phyloP scores from a whole-genome alignment of 2,329 filamentous ascomycete species.

The Thyridium curvatum region DNA sequence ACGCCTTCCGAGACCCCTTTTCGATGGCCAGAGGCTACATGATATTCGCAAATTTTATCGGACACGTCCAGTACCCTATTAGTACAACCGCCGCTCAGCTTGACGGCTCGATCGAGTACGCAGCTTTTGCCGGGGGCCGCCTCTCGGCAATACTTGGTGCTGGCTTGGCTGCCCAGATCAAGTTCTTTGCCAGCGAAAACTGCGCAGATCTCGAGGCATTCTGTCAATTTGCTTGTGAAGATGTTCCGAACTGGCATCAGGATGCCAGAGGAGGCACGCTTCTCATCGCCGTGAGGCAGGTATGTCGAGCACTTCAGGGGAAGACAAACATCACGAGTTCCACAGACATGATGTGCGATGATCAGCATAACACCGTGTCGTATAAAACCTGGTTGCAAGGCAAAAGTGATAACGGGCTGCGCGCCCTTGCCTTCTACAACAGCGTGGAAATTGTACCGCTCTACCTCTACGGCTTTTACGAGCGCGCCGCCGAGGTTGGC shows the following conservation, averaged over 20 bases:
- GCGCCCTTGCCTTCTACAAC: slow-evolving; percentile 63
- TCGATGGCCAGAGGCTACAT: slow-evolving; percentile 64
- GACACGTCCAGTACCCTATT: slow-evolving; percentile 62
- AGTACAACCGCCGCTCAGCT: slow-evolving; percentile 50
- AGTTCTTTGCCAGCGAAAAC: slow-evolving; percentile 65
- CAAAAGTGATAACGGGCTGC: slow-evolving; percentile 51
- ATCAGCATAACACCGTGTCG: slow-evolving; percentile 51
- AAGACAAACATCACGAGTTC: slow-evolving; percentile 54
- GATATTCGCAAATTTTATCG: slow-evolving; percentile 62
- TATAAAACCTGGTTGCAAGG: slow-evolving; percentile 55
- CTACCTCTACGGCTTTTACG: slow-evolving; percentile 58
- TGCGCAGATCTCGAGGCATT: slow-evolving; percentile 63
- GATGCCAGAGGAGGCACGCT: slow-evolving; percentile 68
- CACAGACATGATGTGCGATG: slow-evolving; percentile 57
- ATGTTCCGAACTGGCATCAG: slow-evolving; percentile 64
- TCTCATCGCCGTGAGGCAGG: slow-evolving; percentile 60
- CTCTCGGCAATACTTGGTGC: slow-evolving; percentile 67
- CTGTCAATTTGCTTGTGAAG: slow-evolving; percentile 66
- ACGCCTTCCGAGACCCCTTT: slow-evolving; percentile 56
- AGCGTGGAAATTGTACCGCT: slow-evolving; percentile 57
- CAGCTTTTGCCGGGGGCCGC: slow-evolving; percentile 61
- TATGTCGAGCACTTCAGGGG: slow-evolving; percentile 64
- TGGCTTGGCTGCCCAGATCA: slow-evolving; percentile 59
- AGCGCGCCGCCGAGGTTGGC: slow-evolving; percentile 53
- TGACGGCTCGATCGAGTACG: slow-evolving; percentile 60